A percentile compares a stretch with the other conserved stretches of the same genome.
These are phyloP conservation scores for Histomonas meleagridis DNA, from an alignment of 208 protist species.

Conservation along the genomic window DNA sequence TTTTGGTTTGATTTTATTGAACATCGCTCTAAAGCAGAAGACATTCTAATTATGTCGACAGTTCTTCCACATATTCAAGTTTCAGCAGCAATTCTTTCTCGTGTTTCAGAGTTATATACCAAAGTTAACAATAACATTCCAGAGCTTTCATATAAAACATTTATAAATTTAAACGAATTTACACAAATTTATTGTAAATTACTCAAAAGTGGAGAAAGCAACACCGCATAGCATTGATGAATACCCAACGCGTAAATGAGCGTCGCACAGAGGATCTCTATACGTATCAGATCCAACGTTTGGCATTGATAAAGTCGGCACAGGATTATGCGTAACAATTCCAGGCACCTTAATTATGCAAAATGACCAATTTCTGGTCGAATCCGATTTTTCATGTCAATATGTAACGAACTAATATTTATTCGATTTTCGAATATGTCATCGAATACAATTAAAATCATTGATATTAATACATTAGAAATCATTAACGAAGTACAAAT, in stretches of 20 bases:
- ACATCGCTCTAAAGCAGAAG: not conserved
- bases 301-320: not conserved
- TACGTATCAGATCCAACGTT: not conserved
- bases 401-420: not conserved
- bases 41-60: not conserved
- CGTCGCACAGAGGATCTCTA: not conserved
- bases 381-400: not conserved
- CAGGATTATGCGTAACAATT: not conserved
- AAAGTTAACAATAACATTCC: not conserved
- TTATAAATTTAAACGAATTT: not conserved
- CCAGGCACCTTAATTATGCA: not conserved
- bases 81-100: not conserved
- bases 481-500: not conserved
- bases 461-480: not conserved
- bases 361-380: not conserved
- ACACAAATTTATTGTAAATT: not conserved
- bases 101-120: not conserved
- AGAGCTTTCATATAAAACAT: not conserved
- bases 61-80: not conserved
- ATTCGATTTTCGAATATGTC: not conserved
- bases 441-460: not conserved
- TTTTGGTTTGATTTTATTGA: conserved; percentile 9
- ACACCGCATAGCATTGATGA: not conserved
- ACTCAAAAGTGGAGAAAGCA: not conserved
- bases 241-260: not conserved